phyloP scores from a whole-genome alignment of 805 yeast genomes.

The Metschnikowia noctiluminum region DNA sequence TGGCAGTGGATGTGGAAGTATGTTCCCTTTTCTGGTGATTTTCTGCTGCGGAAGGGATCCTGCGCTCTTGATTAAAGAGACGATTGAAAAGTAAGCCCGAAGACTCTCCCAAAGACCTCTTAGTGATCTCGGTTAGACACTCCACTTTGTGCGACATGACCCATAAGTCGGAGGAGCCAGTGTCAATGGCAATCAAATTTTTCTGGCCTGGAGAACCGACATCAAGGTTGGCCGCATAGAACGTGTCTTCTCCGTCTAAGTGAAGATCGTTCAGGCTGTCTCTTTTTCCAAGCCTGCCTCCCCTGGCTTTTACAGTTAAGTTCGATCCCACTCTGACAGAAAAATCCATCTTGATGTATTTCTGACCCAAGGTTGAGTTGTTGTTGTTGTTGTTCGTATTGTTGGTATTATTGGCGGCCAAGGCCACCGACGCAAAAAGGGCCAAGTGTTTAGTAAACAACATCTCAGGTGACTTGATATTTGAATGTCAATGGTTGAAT shows the following conservation, averaged over 20 bases:
- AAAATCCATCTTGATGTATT: background rate
- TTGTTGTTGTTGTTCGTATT: too few relatives aligned
- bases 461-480: too few relatives aligned
- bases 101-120: background rate
- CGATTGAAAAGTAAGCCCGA: background rate
- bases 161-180: conserved; percentile 45
- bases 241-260: background rate
- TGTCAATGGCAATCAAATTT: conserved; percentile 35
- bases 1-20: background rate
- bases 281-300: background rate
- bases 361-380: too few relatives aligned
- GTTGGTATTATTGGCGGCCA: too few relatives aligned
- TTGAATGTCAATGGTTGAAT: too few relatives aligned
- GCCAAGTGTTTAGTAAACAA: too few relatives aligned
- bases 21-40: background rate
- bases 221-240: conserved; percentile 7
- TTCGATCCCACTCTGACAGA: too few relatives aligned
- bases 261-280: background rate
- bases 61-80: too few relatives aligned
- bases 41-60: background rate
- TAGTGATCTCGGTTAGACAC: background rate
- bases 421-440: too few relatives aligned
- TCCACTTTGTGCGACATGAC: conserved; percentile 24
- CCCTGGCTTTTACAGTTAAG: background rate
- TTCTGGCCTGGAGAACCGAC: conserved; percentile 12